phyloP scores from a whole-genome alignment of 108 stramenopile genomes.

The Conticribra weissflogii region DNA sequence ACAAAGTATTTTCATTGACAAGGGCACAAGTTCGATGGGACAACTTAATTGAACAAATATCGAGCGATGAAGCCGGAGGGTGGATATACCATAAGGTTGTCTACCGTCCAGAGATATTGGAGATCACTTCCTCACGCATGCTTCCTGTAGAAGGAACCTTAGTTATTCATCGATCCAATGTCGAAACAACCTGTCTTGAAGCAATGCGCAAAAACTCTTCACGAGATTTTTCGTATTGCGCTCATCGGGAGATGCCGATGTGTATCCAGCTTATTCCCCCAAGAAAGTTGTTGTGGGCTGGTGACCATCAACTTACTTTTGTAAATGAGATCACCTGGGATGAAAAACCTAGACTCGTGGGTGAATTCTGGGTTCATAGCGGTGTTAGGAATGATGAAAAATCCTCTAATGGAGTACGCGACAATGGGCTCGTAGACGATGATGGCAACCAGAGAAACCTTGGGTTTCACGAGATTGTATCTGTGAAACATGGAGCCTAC shows the following conservation, averaged over 20 bases:
- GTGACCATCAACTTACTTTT: not conserved
- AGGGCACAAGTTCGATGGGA: constrained; percentile 11
- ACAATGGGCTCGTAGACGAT: not conserved
- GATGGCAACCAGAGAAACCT: constrained; percentile 13
- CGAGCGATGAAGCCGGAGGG: not conserved
- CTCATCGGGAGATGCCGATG: constrained; percentile 20
- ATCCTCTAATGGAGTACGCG: constrained; percentile 5
- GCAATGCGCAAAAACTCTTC: constrained; percentile 15
- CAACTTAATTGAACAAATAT: not conserved
- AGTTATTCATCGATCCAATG: constrained; percentile 16
- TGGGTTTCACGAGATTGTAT: constrained; percentile 35
- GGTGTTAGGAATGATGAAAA: constrained; percentile 23
- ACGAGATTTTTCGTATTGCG: constrained; percentile 14
- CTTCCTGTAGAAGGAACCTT: constrained; percentile 12
- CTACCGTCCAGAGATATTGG: not conserved
- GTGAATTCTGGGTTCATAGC: constrained; percentile 17
- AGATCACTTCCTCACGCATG: not conserved
- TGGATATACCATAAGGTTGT: constrained; percentile 7
- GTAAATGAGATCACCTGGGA: constrained; percentile 32
- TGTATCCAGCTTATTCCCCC: constrained; percentile 18
- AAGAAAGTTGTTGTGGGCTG: constrained; percentile 3
- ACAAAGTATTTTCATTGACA: not conserved
- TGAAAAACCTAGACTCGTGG: constrained; percentile 31
- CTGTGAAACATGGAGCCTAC: constrained; percentile 11
- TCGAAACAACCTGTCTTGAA: constrained; percentile 15